phyloP scores from a whole-genome alignment of 345 rosid genomes.

The Combretum micranthum region DNA sequence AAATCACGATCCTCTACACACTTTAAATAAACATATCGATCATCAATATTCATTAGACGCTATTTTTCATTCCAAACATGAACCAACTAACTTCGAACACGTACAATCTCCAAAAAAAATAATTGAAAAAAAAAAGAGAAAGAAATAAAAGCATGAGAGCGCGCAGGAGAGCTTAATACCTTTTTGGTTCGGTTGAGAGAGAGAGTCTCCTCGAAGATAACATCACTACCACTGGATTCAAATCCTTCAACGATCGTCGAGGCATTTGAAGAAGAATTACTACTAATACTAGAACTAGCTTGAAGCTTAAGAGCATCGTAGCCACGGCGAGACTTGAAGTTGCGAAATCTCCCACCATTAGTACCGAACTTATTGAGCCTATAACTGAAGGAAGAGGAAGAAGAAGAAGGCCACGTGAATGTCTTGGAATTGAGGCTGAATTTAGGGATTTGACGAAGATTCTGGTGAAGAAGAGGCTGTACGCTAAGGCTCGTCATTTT shows the following conservation, averaged over 20 bases:
- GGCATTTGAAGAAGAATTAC: conserved; percentile 22
- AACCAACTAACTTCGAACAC: background rate
- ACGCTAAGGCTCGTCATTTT: conserved; percentile 42
- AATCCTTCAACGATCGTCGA: conserved; percentile 38
- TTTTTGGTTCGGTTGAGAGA: conserved; percentile 49
- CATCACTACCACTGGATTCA: conserved; percentile 32
- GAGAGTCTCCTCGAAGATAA: conserved; percentile 45
- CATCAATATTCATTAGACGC: background rate
- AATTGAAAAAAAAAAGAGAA: background rate
- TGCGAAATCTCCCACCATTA: conserved; percentile 17
- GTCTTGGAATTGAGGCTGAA: conserved; percentile 9
- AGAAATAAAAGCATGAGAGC: conserved; percentile 1
- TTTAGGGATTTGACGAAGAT: conserved; percentile 9
- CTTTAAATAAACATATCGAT: no score
- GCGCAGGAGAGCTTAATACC: conserved; percentile 29
- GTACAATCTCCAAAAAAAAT: background rate
- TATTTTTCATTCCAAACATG: background rate
- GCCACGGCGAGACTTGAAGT: conserved; percentile 12
- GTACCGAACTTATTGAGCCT: conserved; percentile 15
- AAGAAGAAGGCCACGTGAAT: conserved; percentile 11
- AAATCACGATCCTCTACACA: no score
- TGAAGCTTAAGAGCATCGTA: conserved; percentile 13
- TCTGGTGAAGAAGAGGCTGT: conserved; percentile 32
- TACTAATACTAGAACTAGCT: conserved; percentile 15
- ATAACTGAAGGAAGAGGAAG: conserved; percentile 18